Conservation (phyloP, 164 flowering plant genomes). For the Aristolochia fimbriata region DNA sequence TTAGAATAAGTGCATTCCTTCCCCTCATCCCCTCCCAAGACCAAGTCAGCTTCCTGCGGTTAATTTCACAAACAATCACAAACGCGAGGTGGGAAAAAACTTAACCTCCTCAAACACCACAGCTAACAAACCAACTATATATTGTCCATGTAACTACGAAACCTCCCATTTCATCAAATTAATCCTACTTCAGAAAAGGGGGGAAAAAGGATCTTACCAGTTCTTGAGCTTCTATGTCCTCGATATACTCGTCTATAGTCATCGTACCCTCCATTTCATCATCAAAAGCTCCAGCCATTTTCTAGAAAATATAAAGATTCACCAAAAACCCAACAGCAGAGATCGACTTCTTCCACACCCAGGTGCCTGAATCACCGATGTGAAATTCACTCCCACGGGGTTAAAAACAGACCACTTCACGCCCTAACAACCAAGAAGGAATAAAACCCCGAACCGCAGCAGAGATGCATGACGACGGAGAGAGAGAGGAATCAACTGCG, state of each 20-base stretch:
- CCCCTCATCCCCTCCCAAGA: slow-evolving; percentile 97
- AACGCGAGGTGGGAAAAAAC: background rate
- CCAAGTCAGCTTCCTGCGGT: slow-evolving; percentile 82
- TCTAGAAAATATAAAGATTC: background rate
- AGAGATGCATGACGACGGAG: background rate
- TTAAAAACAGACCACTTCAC: background rate
- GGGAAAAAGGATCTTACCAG: slow-evolving; percentile 39
- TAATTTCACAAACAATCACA: background rate
- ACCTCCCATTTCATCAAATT: background rate
- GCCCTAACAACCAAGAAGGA: background rate
- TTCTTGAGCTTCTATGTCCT: slow-evolving; percentile 59
- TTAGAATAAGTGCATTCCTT: slow-evolving; percentile 83
- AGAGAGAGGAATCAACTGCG: background rate
- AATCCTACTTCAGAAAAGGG: background rate
- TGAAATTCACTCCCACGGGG: background rate
- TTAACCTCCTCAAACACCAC: background rate
- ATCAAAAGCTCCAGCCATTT: slow-evolving; percentile 50
- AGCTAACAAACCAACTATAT: background rate
- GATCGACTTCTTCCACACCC: background rate
- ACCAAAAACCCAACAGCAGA: background rate
- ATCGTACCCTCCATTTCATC: slow-evolving; percentile 53
- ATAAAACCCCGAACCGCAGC: background rate
- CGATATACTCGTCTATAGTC: slow-evolving; percentile 54
- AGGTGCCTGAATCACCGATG: background rate
- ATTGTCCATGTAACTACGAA: background rate